phyloP scores from a whole-genome alignment of 129 eudicot genomes.

The Tagetes erecta region DNA sequence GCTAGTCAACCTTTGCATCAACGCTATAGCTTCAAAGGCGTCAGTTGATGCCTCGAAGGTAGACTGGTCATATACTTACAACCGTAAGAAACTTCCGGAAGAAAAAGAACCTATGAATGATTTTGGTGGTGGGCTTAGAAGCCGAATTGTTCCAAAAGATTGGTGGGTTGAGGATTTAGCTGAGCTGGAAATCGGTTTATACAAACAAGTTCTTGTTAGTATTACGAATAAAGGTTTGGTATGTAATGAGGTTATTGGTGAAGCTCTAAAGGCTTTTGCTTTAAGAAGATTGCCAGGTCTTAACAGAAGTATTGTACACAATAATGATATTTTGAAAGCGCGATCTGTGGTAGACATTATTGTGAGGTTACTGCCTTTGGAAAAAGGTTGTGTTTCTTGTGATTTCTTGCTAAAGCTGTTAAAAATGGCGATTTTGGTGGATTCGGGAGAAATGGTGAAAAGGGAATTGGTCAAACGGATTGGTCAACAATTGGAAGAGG shows the following conservation, averaged over 20 bases:
- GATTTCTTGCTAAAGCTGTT: conserved; percentile 77
- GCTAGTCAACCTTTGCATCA: conserved; percentile 68
- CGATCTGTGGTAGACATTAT: conserved; percentile 59
- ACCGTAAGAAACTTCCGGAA: conserved; percentile 69
- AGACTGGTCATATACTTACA: conserved; percentile 89
- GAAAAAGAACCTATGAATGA: conserved; percentile 56
- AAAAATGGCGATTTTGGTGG: conserved; percentile 65
- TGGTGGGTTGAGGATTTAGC: conserved; percentile 99
- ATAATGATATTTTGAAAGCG: conserved; percentile 50
- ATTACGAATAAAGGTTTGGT: conserved; percentile 60
- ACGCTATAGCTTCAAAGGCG: conserved; percentile 78
- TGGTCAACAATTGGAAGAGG: conserved; percentile 88
- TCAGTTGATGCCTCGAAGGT: conserved; percentile 72
- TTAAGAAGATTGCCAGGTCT: conserved; percentile 66
- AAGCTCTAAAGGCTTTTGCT: conserved; percentile 83
- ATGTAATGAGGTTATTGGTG: conserved; percentile 80
- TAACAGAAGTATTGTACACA: conserved; percentile 52
- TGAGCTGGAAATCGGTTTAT: conserved; percentile 77
- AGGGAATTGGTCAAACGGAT: conserved; percentile 54
- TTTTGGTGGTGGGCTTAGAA: conserved; percentile 56
- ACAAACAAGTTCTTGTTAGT: conserved; percentile 56
- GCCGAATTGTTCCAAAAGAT: conserved; percentile 72
- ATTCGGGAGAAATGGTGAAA: conserved; percentile 58
- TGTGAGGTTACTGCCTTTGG: conserved; percentile 63
- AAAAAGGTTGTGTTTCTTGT: conserved; percentile 75